phyloP scores from a whole-genome alignment of 1,284 basidiomycete genomes.

The Cryptococcus maquisensis region DNA sequence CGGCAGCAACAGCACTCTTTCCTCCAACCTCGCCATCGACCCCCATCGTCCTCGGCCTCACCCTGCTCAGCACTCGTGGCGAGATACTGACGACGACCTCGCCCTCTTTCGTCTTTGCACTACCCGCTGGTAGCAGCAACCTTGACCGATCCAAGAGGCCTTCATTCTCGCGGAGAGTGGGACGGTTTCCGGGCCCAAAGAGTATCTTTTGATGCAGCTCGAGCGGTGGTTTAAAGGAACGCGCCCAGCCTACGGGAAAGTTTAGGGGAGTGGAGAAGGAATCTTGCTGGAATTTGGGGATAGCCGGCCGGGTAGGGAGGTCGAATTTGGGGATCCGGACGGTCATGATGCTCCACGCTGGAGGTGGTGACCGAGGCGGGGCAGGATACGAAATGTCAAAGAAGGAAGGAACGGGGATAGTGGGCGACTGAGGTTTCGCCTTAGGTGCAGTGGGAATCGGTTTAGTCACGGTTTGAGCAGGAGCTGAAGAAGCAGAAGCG shows the following conservation, averaged over 20 bases:
- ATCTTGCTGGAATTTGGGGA: slow-evolving; percentile 2
- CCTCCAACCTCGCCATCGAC: background rate
- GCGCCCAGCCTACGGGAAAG: slow-evolving; percentile 59
- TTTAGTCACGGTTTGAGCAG: background rate
- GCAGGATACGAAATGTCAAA: slow-evolving; percentile 40
- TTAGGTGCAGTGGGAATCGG: background rate
- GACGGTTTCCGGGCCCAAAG: slow-evolving; percentile 22
- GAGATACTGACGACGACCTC: slow-evolving; percentile 31
- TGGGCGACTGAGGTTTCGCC: background rate
- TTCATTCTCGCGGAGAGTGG: background rate
- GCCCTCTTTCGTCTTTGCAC: background rate
- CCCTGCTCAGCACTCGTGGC: slow-evolving; percentile 27
- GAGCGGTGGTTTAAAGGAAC: slow-evolving; percentile 72
- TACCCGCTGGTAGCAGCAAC: slow-evolving; percentile 56
- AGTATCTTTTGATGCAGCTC: slow-evolving; percentile 58
- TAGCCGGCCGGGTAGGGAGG: background rate
- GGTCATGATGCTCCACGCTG: slow-evolving; percentile 55
- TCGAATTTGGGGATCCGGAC: slow-evolving; percentile 59
- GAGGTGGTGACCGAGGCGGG: slow-evolving; percentile 46
- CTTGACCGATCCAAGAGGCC: slow-evolving; percentile 56
- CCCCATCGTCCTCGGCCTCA: slow-evolving; percentile 41
- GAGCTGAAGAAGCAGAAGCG: background rate
- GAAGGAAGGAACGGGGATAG: slow-evolving; percentile 12
- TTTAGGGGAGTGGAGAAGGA: no score
- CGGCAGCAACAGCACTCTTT: background rate